Evolutionary conservation across 495 filamentous ascomycete species (phyloP).

Genomic region (Podospora didyma): DNA sequence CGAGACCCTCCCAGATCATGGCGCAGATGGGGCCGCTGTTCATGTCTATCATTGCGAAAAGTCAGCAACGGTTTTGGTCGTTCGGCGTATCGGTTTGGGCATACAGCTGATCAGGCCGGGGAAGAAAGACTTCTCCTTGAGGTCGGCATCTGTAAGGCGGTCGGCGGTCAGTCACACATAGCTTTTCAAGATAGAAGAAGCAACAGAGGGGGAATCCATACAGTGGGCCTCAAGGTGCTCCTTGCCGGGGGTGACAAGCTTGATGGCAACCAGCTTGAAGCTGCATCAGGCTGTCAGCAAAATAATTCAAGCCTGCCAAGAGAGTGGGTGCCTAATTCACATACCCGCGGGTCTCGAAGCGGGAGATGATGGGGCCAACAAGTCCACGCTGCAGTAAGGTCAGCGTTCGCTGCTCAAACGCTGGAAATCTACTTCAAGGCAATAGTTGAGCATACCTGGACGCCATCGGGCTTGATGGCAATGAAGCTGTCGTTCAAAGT

Average conservation of each 20-base stretch:
- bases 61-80: slow-evolving; percentile 26
- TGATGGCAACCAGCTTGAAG: slow-evolving; percentile 98
- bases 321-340: slow-evolving; percentile 20
- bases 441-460: slow-evolving; percentile 69
- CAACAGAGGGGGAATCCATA: slow-evolving; percentile 32
- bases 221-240: slow-evolving; percentile 97
- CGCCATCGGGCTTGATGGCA: slow-evolving; percentile 98
- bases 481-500: slow-evolving; percentile 69
- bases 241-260: slow-evolving; percentile 81
- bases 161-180: slow-evolving; percentile 32
- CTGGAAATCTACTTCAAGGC: background rate
- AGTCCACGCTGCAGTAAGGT: slow-evolving; percentile 73
- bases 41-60: slow-evolving; percentile 74
- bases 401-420: slow-evolving; percentile 17
- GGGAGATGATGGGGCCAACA: slow-evolving; percentile 89
- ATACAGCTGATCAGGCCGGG: slow-evolving; percentile 81
- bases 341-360: slow-evolving; percentile 92
- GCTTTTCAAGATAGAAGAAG: background rate
- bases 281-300: slow-evolving; percentile 36
- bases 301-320: background rate
- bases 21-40: slow-evolving; percentile 91
- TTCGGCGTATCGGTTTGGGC: slow-evolving; percentile 5
- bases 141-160: slow-evolving; percentile 63
- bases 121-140: slow-evolving; percentile 94
- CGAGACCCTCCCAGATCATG: slow-evolving; percentile 98